Evolutionary conservation across 2,329 filamentous ascomycete species (phyloP), one percentile per base, ranked within the genome.

Genomic region (Fusarium sp.): DNA sequence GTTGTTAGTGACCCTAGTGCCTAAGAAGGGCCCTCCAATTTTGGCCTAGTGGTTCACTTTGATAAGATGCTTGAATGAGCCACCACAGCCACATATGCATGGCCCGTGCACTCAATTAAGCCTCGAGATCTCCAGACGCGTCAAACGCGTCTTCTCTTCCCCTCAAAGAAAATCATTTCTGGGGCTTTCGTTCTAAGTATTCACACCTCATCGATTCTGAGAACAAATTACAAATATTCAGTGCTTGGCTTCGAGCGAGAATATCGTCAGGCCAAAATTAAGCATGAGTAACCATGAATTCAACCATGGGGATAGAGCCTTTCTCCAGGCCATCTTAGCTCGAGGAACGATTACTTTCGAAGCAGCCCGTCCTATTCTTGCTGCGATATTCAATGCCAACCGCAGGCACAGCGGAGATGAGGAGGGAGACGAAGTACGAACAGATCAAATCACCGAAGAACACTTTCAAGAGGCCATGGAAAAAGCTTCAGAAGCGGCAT

Each of bases 301-400:
- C 78, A 80, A 81, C 63, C 86, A 97, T 80, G 88, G 87, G 70
- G 93, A 98, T 81, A 92, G 94, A 65, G 95, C 96, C 14, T 98
- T 99, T 79, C 87, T 98, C 2, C 96, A 99, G 83, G 93, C 94
- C 55, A 91, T 99, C 75, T 87, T 98, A 82, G 90, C 93, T 7
- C 91, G 92, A 56, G 93, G 93, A 28, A 90, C 91, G 50, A 87
- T 98, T 81, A 97, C 94, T 2, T 90, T 93, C 72, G 86, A 90
- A 60, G 90, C 97, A 78, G 91, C 92, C 18, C 90, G 90, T 77
- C 89, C 90, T 2, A 85, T 98, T 30, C 86, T 98, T 20, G 94
- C 95, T 7, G 89, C 88, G 38, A 96, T 98, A 62, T 86, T 92
- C 75, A 91, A 89, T 14, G 89, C 88, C 17, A 84, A 89, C 12